Evolutionary conservation across 108 stramenopile genomes (phyloP), one percentile per base, ranked within the genome.

Genomic region (Pinguiococcus pyrenoidosus): DNA sequence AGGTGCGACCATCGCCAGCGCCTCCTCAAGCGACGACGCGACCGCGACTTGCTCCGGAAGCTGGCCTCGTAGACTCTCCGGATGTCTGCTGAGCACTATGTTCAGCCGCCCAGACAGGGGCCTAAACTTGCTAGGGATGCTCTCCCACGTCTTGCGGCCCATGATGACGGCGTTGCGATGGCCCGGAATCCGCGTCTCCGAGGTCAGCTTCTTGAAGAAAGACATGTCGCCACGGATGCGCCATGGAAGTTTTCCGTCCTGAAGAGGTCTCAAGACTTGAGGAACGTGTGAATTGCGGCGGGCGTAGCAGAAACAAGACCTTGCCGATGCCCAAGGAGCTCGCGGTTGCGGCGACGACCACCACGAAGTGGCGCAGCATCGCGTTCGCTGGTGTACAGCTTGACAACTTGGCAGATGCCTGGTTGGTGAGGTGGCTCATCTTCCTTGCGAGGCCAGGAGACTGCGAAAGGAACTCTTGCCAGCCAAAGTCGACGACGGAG

Each of bases 101-200:
- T 99, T 99, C 44, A 67, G 46, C 13, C 97, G 82, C 32, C 79
- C 85, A 2, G 59, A 51, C 21, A 99, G 56, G 0, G 97, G 97
- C 13, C 94, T 84, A 55, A 90, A 95, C 48, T 78, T 81, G 36
- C 66, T 13, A 4, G 97, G 93, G 52, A 99, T 91, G 51, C 82
- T 83, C 32, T 89, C 82, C 92, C 92, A 99, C 7, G 97, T 99
- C 57, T 89, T 92, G n/a, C 94, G 84, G 0, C 97, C 97, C 94
- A 99, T 96, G 59, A 99, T 75, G 40, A 93, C 91, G 4, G 94
- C 97, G 62, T 96, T 94, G 53, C 44, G 54, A 29, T 66, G 64
- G 27, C 52, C 64, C 26, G 76, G 30, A 14, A 9, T 39, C 20
- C 21, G 17, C 20, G 50, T 24, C 26, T 21, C 18, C 16, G 48